Percentiles rank a stretch among this genome's conserved stretches.
Conservation (phyloP, 208 protist genomes). For the Lotmaria passim region DNA sequence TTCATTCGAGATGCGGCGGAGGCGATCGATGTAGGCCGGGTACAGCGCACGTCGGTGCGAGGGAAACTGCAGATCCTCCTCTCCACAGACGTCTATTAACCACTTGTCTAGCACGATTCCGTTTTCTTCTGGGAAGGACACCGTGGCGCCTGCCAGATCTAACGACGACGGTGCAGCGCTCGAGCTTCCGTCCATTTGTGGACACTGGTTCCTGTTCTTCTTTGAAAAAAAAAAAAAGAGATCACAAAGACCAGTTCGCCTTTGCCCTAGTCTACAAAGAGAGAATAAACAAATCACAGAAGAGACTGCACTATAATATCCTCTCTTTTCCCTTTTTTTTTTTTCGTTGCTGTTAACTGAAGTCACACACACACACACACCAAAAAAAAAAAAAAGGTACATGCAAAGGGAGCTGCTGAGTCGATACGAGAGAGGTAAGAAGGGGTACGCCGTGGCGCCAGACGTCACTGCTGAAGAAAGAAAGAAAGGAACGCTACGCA, state of each 20-base stretch:
- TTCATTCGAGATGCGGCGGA: constrained; percentile 23
- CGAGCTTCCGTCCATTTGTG: constrained; percentile 7
- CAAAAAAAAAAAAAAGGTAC: no score
- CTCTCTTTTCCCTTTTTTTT: not conserved
- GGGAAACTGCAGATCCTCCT: constrained; percentile 56
- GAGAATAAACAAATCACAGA: not conserved
- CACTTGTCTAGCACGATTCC: constrained; percentile 62
- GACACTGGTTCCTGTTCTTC: not conserved
- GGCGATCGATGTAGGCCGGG: constrained; percentile 39
- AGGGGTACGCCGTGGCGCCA: no score
- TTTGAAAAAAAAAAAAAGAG: not conserved
- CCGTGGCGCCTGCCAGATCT: not conserved
- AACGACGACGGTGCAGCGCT: constrained; percentile 8
- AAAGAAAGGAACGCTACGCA: no score
- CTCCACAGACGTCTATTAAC: constrained; percentile 65
- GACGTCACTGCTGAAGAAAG: no score
- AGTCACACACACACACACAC: no score
- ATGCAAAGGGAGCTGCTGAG: no score
- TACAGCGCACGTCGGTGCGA: constrained; percentile 55
- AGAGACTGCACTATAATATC: not conserved
- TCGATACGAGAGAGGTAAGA: no score
- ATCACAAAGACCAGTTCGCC: not conserved
- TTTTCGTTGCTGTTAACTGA: not conserved
- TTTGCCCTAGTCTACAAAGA: no score
- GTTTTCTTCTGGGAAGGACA: constrained; percentile 49